A percentile compares a stretch with the other conserved stretches of the same genome.
These are phyloP conservation scores for Aspergillus ostianus DNA, from an alignment of 495 filamentous ascomycete species.

Conservation along the genomic window DNA sequence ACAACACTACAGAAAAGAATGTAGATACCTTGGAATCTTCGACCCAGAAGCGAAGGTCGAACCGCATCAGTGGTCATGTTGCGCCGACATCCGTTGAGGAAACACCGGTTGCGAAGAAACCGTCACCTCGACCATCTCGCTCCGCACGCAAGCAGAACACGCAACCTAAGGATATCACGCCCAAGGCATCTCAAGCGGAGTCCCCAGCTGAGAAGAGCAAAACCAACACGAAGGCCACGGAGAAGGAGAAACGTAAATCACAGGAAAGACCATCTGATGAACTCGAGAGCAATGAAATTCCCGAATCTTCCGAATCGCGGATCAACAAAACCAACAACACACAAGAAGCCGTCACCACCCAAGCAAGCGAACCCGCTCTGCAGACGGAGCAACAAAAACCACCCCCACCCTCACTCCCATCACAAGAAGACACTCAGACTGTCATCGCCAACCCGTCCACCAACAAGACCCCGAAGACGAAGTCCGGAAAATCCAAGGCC, in stretches of 20 bases:
- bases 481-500: conserved; percentile 14
- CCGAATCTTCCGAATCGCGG: neutral
- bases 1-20: neutral
- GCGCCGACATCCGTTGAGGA: neutral
- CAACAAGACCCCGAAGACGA: neutral
- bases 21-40: neutral
- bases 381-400: neutral
- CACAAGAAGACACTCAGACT: conserved; percentile 12
- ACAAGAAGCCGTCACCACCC: neutral
- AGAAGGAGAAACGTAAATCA: neutral
- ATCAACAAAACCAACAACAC: neutral
- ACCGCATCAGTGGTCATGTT: neutral
- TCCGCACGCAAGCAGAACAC: neutral
- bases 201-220: neutral
- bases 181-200: neutral
- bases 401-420: neutral
- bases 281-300: neutral
- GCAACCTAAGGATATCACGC: neutral
- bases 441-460: conserved; percentile 11
- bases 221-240: neutral
- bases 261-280: neutral
- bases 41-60: neutral
- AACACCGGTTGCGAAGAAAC: neutral
- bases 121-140: neutral
- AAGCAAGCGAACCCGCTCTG: neutral